A percentile compares a stretch with the other conserved stretches of the same genome.
phyloP scores from a whole-genome alignment of 148 eudicot species.

The Rhododendron williamsianum region DNA sequence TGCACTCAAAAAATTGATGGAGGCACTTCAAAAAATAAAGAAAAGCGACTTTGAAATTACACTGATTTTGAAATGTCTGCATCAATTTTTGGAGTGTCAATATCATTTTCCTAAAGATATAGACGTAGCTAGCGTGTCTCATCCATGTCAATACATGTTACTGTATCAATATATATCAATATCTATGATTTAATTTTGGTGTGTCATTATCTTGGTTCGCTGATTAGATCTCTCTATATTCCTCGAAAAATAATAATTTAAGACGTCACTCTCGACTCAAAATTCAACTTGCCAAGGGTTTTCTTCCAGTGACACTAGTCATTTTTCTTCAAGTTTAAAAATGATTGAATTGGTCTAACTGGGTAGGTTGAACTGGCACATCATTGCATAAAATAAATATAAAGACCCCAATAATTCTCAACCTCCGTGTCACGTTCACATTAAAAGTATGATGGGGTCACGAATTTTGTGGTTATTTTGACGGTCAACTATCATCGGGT shows the following conservation, averaged over 20 bases:
- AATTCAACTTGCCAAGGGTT: background rate
- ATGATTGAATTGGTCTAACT: background rate
- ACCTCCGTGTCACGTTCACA: background rate
- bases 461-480: background rate
- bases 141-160: background rate
- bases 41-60: too few species aligned
- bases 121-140: too few species aligned
- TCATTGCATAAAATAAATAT: background rate
- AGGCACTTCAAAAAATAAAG: too few species aligned
- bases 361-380: background rate
- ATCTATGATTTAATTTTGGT: background rate
- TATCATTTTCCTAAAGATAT: too few species aligned
- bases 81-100: too few species aligned
- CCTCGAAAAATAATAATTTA: background rate
- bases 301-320: background rate
- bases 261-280: background rate
- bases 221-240: background rate
- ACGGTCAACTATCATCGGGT: too few species aligned
- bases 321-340: background rate
- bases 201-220: background rate
- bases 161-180: too few species aligned
- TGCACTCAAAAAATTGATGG: too few species aligned
- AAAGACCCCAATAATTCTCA: background rate
- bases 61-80: too few species aligned
- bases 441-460: background rate